Base-by-base conservation (phyloP, 345 rosid species). In the Eutrema japonicum region DNA sequence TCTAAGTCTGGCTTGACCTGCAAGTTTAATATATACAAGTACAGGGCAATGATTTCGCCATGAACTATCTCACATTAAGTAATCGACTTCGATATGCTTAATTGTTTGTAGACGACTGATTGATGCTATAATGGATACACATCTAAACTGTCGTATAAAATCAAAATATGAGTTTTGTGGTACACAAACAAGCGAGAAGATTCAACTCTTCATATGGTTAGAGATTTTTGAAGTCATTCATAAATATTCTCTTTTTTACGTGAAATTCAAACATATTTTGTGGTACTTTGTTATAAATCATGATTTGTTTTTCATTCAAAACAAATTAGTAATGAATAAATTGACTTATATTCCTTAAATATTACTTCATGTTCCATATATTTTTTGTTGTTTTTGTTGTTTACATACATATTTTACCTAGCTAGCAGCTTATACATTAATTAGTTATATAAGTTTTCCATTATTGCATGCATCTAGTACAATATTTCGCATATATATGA, bases 401-500 rank as follows among this genome's bases (percentile, higher is more conserved):
- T n/a, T 29, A 43, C 22, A 30, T 13, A 32, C 2, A 22, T 22
- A 22, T 22, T 22, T 22, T 22, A 22, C 26, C 26, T 22, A 22
- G 30, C 7, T n/a, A 45, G 51, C 18, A 45, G 51, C 18, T 62
- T 62, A 22, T 18, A 8, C 13, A 8, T 35, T 8, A 36, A 8
- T 35, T 8, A 36, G 14, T n/a, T 10, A 6, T 22, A 40, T 3
- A 59, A 45, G 53, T 10, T 63, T 45, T 11, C 29, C 3, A 16
- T 46, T 14, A 32, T n/a, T 32, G 41, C 29, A 63, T 63, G 53
- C 42, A 46, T n/a, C 68, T 6, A 40, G 65, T 40, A 30, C n/a
- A 42, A 29, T 29, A 16, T 16, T 32, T 35, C 35, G 16, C 35
- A 30, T 40, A 41, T 37, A 16, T 41, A 42, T 37, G 37, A 51